Conservation (phyloP, 805 yeast genomes). For the Yarrowia deformans region DNA sequence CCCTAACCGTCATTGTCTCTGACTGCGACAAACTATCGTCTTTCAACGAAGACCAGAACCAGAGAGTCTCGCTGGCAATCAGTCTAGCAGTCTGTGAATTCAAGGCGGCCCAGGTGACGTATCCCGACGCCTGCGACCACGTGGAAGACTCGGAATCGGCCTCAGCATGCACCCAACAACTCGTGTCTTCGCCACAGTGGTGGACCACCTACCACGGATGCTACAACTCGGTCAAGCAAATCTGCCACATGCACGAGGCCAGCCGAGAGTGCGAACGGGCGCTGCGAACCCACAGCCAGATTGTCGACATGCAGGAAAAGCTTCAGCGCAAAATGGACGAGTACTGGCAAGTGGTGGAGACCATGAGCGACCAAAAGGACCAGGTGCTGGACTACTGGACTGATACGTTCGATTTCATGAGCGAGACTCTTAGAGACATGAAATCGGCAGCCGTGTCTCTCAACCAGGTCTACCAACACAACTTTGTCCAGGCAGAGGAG, state of each 20-base stretch:
- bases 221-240: conserved; percentile 59
- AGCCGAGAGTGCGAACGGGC: conserved; percentile 19
- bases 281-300: conserved; percentile 35
- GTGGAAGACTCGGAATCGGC: not conserved
- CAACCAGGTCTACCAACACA: not conserved
- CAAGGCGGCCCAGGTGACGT: conserved; percentile 45
- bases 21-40: conserved; percentile 42
- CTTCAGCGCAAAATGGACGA: conserved; percentile 10
- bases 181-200: conserved; percentile 56
- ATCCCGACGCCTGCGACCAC: conserved; percentile 45
- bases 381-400: conserved; percentile 9
- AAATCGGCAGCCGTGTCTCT: not conserved
- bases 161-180: conserved; percentile 43
- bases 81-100: conserved; percentile 49
- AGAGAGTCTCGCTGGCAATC: conserved; percentile 45
- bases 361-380: not conserved
- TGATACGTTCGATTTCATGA: conserved; percentile 24
- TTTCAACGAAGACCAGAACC: conserved; percentile 30
- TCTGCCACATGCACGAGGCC: conserved; percentile 52
- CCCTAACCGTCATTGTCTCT: conserved; percentile 45
- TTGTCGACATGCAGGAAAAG: conserved; percentile 40
- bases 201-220: conserved; percentile 80
- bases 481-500: conserved; percentile 8
- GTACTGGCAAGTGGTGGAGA: not conserved
- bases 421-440: conserved; percentile 1